phyloP scores from a whole-genome alignment of 805 yeast species.

The Candida insectorum region DNA sequence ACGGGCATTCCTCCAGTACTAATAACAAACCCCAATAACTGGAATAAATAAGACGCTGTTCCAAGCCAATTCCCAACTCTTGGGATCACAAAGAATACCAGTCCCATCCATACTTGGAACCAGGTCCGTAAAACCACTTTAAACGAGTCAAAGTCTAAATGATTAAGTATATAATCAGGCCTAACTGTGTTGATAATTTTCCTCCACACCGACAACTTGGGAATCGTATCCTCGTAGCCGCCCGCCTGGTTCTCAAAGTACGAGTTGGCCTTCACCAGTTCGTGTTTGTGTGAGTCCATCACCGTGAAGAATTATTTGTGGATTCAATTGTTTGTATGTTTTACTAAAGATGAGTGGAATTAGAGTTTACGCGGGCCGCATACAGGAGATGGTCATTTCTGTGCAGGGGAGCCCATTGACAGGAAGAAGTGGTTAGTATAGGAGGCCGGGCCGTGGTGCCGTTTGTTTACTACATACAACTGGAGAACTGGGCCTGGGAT shows the following conservation, averaged over 20 bases:
- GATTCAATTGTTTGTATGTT: no score
- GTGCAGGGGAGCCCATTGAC: no score
- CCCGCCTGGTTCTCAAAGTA: neutral
- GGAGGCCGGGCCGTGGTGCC: no score
- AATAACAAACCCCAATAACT: slow-evolving; percentile 23
- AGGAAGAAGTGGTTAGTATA: no score
- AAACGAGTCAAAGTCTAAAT: slow-evolving; percentile 22
- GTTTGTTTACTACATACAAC: no score
- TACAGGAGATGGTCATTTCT: no score
- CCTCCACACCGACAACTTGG: slow-evolving; percentile 1
- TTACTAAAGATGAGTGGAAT: no score
- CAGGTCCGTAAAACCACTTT: slow-evolving; percentile 23
- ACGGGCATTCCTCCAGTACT: slow-evolving; percentile 27
- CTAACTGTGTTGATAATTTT: slow-evolving; percentile 6
- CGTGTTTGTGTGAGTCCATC: no score
- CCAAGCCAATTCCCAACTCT: slow-evolving; percentile 26
- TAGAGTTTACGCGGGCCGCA: no score
- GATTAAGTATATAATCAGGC: slow-evolving; percentile 25
- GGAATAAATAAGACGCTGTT: slow-evolving; percentile 23
- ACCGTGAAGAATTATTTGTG: no score
- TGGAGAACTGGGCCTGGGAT: no score
- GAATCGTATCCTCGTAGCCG: neutral
- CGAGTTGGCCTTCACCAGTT: neutral
- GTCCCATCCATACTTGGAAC: slow-evolving; percentile 24
- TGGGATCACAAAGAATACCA: slow-evolving; percentile 22